Evolutionary conservation across 768 basidiomycete species (phyloP).

Genomic region (Mycena albidolilacea): DNA sequence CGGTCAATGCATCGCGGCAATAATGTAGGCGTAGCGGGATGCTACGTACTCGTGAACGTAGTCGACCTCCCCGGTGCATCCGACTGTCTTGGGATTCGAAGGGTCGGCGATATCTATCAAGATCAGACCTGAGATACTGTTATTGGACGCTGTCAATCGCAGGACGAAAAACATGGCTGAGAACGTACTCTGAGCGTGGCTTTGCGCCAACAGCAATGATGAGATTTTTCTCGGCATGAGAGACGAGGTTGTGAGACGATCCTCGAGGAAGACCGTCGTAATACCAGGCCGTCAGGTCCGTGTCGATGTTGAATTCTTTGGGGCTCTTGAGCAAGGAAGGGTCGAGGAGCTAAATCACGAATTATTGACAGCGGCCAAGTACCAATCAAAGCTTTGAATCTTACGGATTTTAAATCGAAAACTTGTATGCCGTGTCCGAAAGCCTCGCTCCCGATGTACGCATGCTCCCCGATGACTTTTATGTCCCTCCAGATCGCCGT

Average conservation of each 20-base stretch:
- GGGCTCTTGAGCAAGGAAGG: constrained; percentile 38
- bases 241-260: constrained; percentile 49
- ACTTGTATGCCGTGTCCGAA: constrained; percentile 46
- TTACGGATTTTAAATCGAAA: constrained; percentile 42
- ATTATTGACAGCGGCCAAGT: too few relatives aligned
- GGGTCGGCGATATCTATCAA: constrained; percentile 50
- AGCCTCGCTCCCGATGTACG: constrained; percentile 48
- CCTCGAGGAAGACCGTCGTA: constrained; percentile 46
- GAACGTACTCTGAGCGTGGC: constrained; percentile 39
- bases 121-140: constrained; percentile 45
- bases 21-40: background rate
- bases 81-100: constrained; percentile 37
- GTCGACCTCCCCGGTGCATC: constrained; percentile 46
- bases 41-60: constrained; percentile 47
- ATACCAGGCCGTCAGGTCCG: constrained; percentile 36
- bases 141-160: background rate
- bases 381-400: constrained; percentile 14
- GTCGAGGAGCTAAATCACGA: constrained; percentile 32
- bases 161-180: background rate
- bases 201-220: constrained; percentile 46
- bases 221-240: constrained; percentile 43
- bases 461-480: constrained; percentile 43
- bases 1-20: too few relatives aligned
- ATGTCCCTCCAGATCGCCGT: constrained; percentile 46
- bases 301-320: constrained; percentile 43